phyloP scores from a whole-genome alignment of 441 rosid species.

The Francoa sonchifolia region DNA sequence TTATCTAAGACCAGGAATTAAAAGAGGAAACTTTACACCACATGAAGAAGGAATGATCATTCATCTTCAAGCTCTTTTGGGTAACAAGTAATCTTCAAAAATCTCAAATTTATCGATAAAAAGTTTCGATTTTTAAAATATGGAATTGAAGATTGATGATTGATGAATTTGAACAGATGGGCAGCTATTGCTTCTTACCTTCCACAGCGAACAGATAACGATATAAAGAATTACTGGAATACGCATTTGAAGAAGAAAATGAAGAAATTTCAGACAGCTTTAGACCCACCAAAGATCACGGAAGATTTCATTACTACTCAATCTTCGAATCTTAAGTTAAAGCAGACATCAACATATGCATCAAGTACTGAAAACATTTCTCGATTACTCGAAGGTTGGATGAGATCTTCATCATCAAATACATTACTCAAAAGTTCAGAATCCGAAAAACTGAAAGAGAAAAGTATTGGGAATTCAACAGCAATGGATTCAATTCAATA shows the following conservation, averaged over 20 bases:
- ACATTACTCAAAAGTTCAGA: no score
- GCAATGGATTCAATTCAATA: no score
- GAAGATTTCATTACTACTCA: no score
- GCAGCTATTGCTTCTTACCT: constrained; percentile 69
- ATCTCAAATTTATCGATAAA: no score
- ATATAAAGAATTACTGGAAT: constrained; percentile 61
- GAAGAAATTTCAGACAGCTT: no score
- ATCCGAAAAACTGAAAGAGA: no score
- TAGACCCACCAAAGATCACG: no score
- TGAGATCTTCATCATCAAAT: constrained; percentile 23
- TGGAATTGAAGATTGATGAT: background rate
- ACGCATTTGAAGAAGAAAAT: constrained; percentile 57
- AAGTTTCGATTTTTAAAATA: no score
- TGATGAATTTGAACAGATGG: constrained; percentile 36
- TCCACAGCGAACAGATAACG: constrained; percentile 61
- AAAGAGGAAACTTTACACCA: constrained; percentile 51
- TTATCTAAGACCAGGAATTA: constrained; percentile 58
- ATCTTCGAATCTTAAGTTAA: no score
- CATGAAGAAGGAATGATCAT: constrained; percentile 58
- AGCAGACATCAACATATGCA: constrained; percentile 26
- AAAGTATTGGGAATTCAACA: no score
- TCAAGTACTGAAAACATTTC: constrained; percentile 53
- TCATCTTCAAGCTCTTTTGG: constrained; percentile 64
- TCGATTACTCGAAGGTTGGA: constrained; percentile 48
- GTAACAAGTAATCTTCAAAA: constrained; percentile 50